phyloP scores from a whole-genome alignment of 176 grass and related monocot species.

The Aegilops umbellulata region DNA sequence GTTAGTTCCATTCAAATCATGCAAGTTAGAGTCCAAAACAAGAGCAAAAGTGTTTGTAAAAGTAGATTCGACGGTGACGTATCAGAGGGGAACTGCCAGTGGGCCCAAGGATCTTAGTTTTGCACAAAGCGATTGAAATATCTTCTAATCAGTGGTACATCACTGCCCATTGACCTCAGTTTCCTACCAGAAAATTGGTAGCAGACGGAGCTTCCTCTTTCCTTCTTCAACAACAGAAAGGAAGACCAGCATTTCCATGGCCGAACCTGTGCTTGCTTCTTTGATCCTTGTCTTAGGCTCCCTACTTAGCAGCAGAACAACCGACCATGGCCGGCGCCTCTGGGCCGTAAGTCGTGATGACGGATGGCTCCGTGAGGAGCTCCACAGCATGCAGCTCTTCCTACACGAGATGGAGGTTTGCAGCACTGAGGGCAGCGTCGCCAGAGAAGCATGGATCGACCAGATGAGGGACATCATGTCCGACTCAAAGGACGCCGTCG shows the following conservation, averaged over 20 bases:
- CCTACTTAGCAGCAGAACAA: neutral
- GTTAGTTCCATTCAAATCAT: too few species aligned
- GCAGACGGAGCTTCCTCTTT: neutral
- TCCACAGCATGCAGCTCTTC: constrained; percentile 35
- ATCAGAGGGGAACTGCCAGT: neutral
- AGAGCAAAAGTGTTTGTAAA: too few species aligned
- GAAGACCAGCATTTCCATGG: constrained; percentile 21
- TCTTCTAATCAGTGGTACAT: neutral
- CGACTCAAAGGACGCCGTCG: neutral
- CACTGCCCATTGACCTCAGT: neutral
- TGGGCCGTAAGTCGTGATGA: neutral
- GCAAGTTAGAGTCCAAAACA: too few species aligned
- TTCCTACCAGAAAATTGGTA: neutral
- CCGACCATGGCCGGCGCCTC: neutral
- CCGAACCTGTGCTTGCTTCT: constrained; percentile 26
- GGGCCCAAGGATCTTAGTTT: neutral
- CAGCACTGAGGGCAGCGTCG: neutral
- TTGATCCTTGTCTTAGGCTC: constrained; percentile 31
- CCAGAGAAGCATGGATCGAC: constrained; percentile 27
- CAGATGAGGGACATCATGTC: constrained; percentile 35
- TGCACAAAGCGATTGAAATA: neutral
- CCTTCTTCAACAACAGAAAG: neutral
- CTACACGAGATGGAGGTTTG: constrained; percentile 11
- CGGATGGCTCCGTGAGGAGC: constrained; percentile 35
- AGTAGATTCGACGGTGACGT: too few species aligned